Conservation (phyloP, 2,329 filamentous ascomycete species). For the Paecilomyces variotii region DNA sequence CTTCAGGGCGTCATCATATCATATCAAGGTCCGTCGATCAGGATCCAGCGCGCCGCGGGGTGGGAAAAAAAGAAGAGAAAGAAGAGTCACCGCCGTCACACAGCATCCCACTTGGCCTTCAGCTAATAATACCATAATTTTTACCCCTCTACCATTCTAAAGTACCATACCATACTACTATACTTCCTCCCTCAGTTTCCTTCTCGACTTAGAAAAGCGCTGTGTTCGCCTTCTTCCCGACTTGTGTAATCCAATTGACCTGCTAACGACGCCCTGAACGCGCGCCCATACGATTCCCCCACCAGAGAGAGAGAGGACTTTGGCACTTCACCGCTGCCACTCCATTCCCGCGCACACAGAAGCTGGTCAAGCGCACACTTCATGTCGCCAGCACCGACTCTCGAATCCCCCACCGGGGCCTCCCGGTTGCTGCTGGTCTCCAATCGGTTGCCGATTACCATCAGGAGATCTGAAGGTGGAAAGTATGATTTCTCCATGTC, state of each 20-base stretch:
- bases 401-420: constrained; percentile 10
- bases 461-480: constrained; percentile 80
- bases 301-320: background rate
- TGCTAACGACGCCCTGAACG: background rate
- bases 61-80: background rate
- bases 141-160: background rate
- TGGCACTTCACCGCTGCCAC: background rate
- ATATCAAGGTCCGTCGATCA: background rate
- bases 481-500: constrained; percentile 89
- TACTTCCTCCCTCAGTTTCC: background rate
- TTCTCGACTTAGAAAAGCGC: background rate
- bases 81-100: background rate
- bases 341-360: background rate
- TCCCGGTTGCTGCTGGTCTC: constrained; percentile 68
- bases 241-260: background rate
- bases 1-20: background rate
- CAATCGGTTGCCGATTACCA: constrained; percentile 87
- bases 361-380: background rate
- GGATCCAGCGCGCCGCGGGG: background rate
- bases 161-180: too few species aligned
- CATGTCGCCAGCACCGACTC: constrained; percentile 5
- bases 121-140: background rate
- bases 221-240: background rate
- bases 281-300: background rate
- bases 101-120: background rate